A percentile compares a stretch with the other conserved stretches of the same genome.
phyloP scores from a whole-genome alignment of 768 basidiomycete species.

The Auriscalpium microsporum region DNA sequence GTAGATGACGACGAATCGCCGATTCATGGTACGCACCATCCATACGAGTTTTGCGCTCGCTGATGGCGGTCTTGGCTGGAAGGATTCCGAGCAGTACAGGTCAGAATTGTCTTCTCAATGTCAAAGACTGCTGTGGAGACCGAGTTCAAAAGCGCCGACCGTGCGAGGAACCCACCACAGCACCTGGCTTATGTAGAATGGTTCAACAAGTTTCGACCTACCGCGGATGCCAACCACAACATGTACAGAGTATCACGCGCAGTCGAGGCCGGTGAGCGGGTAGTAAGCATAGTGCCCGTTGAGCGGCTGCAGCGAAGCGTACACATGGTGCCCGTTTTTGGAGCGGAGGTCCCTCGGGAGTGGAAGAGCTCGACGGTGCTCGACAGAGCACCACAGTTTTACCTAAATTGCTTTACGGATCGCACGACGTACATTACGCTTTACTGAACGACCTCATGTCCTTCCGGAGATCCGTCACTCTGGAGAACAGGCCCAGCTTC shows the following conservation, averaged over 20 bases:
- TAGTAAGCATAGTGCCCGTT: constrained; percentile 20
- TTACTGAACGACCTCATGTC: no score
- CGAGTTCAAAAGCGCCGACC: not conserved
- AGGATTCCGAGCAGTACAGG: constrained; percentile 20
- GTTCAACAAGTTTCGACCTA: constrained; percentile 17
- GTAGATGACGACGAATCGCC: constrained; percentile 3
- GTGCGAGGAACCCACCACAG: constrained; percentile 3
- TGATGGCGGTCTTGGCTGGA: no score
- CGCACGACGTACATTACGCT: constrained; percentile 18
- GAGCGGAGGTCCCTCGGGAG: constrained; percentile 16
- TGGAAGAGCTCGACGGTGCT: constrained; percentile 28
- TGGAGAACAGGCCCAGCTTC: no score
- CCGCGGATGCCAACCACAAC: constrained; percentile 13
- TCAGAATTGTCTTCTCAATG: constrained; percentile 19
- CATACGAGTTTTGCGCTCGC: not conserved
- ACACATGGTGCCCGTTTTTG: constrained; percentile 27
- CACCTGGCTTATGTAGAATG: constrained; percentile 26
- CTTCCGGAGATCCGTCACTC: no score
- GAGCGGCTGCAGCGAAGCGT: constrained; percentile 16
- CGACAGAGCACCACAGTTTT: constrained; percentile 23
- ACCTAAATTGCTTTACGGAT: constrained; percentile 25
- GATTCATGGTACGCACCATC: constrained; percentile 17
- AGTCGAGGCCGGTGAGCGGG: not conserved
- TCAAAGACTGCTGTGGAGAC: not conserved
- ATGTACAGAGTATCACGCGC: constrained; percentile 20